Evolutionary conservation across 805 yeast genomes (phyloP), one percentile per base, ranked within the genome.

Genomic region (Pichia gijzeniarum): DNA sequence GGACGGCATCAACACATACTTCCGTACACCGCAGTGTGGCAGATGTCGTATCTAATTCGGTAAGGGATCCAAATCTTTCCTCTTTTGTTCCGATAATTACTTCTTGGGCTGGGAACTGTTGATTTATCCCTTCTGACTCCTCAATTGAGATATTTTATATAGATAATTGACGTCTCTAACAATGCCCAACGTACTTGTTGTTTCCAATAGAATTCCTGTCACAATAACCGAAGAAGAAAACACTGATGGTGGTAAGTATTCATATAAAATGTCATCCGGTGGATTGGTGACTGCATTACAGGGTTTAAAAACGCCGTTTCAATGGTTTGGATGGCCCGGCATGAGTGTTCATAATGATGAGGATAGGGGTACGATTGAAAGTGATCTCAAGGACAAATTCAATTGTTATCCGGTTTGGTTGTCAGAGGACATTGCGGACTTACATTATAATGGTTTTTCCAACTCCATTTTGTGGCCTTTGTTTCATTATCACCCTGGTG

Each of bases 261-360:
- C 79, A 48, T 93, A 91, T 63, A 67, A 81, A 40, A 87, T 93
- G 97, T 89, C 97, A 27, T 85, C 96, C 2, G 99, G 99, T 22
- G 99, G 99, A 2, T 75, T 93, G 40, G 99, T 95, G 20, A 88
- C 97, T 1, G 99, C 97, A 0, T 70, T 93, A 35, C 95, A 90
- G 59, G 98, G 98, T 1, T 69, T 93, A 44, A 87, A 87, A 63
- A 85, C 85, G 58, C 82, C 84, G 40, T 89, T 89, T 66, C 93
- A 89, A 61, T 93, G 99, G 99, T 81, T 86, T 58, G 99, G 99
- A 14, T 93, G 99, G 99, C 96, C 98, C 2, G 95, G 91, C 10
- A 66, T 89, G 59, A 95, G 89, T 55, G 75, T 93, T 4, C 95
- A 95, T 1, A 85, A 74, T 21, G 73, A 72, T 37, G 47, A 39